Base-by-base conservation (phyloP, 257 asterid genomes). In the Ajuga chamaepitys region DNA sequence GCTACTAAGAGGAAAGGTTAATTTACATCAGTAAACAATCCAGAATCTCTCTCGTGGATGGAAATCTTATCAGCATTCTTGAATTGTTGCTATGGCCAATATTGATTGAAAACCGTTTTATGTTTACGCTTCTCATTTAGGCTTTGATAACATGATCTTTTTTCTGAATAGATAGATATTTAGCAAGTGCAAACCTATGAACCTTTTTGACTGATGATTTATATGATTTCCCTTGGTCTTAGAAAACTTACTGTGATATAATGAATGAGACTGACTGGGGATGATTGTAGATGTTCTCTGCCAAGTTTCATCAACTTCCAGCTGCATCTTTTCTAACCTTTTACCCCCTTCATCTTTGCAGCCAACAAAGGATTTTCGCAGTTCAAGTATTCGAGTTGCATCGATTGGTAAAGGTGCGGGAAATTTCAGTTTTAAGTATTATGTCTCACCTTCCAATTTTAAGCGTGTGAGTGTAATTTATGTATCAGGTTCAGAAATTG, bases 371-470 rank as follows among this genome's bases (percentile, higher is more conserved):
- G 67, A 85, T 70, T 35, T 90, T 92, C 75, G 91, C 91, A 6
- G 83, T 85, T 78, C 98, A 92, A 82, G 89, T 92, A 10, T 89
- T 92, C 38, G 98, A 92, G 85, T 77, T 92, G 91, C 98, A 92
- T 81, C 78, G 93, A 68, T 72, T 92, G 74, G 74, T 92, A 30
- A 82, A 85, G 98, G 98, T 92, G 12, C 40, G 60, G 5, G 13
- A 50, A n/a, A 4, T 54, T 59, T 17, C 24, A 11, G 1, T 11
- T 38, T 51, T 28, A 34, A 35, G 55, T 38, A 5, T 62, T 14
- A 14, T 6, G 8, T 14, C 4, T 13, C 14, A 20, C 3, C 9
- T 35, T 55, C 18, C 4, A 9, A 13, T 62, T 26, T 35, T 24
- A 48, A 67, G 44, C 37, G 68, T 13, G 38, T 21, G 16, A 58